These are phyloP conservation scores for Meyerozyma guilliermondii DNA, from an alignment of 1,139 yeast genomes.

Conservation along the genomic window DNA sequence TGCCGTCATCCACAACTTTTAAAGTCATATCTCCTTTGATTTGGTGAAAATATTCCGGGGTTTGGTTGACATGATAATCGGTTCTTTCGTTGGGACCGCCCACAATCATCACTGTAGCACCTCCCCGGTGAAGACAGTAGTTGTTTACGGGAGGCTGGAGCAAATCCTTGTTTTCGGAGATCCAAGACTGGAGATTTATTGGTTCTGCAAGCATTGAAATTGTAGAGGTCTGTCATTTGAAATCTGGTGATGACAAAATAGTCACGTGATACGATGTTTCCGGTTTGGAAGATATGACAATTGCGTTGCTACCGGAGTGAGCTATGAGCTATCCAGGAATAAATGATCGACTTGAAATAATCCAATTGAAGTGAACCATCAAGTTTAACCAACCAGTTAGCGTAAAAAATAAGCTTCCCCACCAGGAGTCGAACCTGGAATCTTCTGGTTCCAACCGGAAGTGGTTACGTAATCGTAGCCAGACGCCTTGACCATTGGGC, in stretches of 20 bases:
- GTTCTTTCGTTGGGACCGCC: slow-evolving; percentile 96
- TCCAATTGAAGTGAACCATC: too few species aligned
- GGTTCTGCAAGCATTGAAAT: slow-evolving; percentile 57
- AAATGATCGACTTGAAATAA: too few species aligned
- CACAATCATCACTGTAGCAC: slow-evolving; percentile 88
- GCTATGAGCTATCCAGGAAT: too few species aligned
- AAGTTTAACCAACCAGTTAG: too few species aligned
- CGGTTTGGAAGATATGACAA: too few species aligned
- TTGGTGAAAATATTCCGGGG: slow-evolving; percentile 92
- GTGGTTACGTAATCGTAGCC: slow-evolving; percentile 67
- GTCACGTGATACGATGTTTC: background rate
- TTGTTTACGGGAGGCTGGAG: slow-evolving; percentile 92
- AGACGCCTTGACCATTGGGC: slow-evolving; percentile 94
- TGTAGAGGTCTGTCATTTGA: background rate
- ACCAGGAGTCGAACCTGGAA: slow-evolving; percentile 96
- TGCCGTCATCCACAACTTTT: slow-evolving; percentile 79
- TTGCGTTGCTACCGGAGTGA: too few species aligned
- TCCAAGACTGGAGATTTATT: slow-evolving; percentile 75
- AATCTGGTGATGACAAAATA: background rate
- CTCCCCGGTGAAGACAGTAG: slow-evolving; percentile 84
- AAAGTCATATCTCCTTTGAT: slow-evolving; percentile 82
- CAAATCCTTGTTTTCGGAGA: slow-evolving; percentile 66
- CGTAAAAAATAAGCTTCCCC: slow-evolving; percentile 65
- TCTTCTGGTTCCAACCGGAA: slow-evolving; percentile 38
- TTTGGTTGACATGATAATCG: slow-evolving; percentile 88